Percentiles rank a stretch among this genome's conserved stretches.
Evolutionary conservation across 2,329 filamentous ascomycete genomes (phyloP).

Genomic region (Trichoderma endophyticum): DNA sequence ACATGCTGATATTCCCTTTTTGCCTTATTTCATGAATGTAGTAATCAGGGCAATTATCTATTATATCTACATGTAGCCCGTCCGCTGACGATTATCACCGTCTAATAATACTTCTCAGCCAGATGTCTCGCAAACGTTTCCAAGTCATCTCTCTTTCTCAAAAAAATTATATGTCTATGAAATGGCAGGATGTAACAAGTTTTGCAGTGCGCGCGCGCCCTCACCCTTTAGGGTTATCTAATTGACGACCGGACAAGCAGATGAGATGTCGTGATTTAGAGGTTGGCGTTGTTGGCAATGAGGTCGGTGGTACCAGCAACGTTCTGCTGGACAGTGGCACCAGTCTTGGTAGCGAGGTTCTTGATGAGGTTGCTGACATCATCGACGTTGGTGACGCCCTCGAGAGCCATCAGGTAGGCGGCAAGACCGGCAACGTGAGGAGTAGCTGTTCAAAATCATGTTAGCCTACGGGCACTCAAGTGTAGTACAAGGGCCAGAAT

Average conservation of each 20-base stretch:
- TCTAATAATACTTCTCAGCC: neutral
- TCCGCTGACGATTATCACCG: neutral
- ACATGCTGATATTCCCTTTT: neutral
- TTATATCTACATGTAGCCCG: neutral
- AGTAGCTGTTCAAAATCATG: constrained; percentile 41
- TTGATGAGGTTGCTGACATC: constrained; percentile 48
- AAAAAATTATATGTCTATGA: constrained; percentile 1
- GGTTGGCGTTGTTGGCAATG: constrained; percentile 57
- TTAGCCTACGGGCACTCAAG: neutral
- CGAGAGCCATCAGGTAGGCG: constrained; percentile 62
- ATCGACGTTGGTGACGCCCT: constrained; percentile 42
- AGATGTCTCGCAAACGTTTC: neutral
- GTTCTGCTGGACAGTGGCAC: constrained; percentile 43
- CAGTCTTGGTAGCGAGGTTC: constrained; percentile 47
- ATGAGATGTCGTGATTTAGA: constrained; percentile 17
- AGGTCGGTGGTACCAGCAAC: constrained; percentile 44
- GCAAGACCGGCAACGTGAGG: constrained; percentile 67
- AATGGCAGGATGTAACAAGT: neutral
- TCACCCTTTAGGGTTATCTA: neutral
- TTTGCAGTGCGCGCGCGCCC: neutral
- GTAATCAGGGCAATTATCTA: neutral
- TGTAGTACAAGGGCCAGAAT: no score
- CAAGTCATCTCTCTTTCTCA: neutral
- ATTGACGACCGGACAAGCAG: neutral
- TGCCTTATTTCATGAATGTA: neutral